Percentiles rank a stretch among this genome's conserved stretches.
phyloP scores from a whole-genome alignment of 192 early-diverging fungal genomes.

The Podila minutissima region DNA sequence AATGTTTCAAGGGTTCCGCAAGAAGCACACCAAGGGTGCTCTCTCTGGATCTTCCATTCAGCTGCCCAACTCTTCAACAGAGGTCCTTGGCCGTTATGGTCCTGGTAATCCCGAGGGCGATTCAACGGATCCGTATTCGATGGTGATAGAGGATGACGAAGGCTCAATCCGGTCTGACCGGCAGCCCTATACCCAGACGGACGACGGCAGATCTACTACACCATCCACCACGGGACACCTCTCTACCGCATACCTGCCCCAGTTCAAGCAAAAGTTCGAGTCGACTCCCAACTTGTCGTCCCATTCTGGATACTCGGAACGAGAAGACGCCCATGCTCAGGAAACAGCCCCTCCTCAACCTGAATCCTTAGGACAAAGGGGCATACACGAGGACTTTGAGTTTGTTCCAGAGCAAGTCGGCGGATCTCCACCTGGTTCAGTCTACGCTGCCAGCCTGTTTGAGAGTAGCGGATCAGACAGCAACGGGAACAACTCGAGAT shows the following conservation, averaged over 20 bases:
- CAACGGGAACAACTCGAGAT: background rate
- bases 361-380: background rate
- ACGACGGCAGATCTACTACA: background rate
- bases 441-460: background rate
- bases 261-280: conserved; percentile 30
- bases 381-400: background rate
- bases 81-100: conserved; percentile 6
- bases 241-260: conserved; percentile 5
- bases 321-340: background rate
- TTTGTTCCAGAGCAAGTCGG: background rate
- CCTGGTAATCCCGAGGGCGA: background rate
- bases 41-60: conserved; percentile 22
- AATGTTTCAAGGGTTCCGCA: conserved; percentile 44
- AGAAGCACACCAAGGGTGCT: conserved; percentile 38
- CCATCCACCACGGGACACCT: background rate
- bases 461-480: background rate
- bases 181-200: background rate
- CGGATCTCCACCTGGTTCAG: background rate
- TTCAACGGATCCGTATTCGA: background rate
- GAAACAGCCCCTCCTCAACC: background rate
- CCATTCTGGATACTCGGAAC: background rate
- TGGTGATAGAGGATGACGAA: conserved; percentile 12
- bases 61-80: conserved; percentile 4
- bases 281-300: conserved; percentile 32
- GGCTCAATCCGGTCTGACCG: background rate